Evolutionary conservation across 2,329 filamentous ascomycete species (phyloP).

Genomic region (Fusarium longipes): DNA sequence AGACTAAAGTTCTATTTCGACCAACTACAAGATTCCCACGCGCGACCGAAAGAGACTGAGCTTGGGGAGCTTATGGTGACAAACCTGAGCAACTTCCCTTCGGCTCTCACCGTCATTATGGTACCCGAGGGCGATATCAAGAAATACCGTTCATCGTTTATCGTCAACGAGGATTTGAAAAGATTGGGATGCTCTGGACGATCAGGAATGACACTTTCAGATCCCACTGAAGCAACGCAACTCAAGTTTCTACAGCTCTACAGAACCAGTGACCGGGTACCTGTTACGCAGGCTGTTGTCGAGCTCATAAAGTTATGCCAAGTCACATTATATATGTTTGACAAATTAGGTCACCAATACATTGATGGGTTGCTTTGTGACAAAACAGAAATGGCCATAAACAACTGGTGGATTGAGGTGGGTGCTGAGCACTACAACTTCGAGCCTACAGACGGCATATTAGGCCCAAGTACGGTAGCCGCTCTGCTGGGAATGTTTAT

Average conservation of each 20-base stretch:
- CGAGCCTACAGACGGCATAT: constrained; percentile 90
- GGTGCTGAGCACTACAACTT: constrained; percentile 92
- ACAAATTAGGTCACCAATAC: constrained; percentile 86
- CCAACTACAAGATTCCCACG: constrained; percentile 86
- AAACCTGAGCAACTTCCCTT: constrained; percentile 91
- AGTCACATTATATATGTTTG: constrained; percentile 87
- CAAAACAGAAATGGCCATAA: constrained; percentile 87
- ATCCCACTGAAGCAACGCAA: constrained; percentile 82
- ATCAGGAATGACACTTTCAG: constrained; percentile 82
- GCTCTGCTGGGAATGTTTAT: constrained; percentile 88
- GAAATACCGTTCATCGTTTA: constrained; percentile 83
- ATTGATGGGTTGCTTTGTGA: constrained; percentile 94
- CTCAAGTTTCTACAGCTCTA: constrained; percentile 95
- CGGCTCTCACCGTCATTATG: constrained; percentile 88
- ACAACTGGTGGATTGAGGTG: constrained; percentile 96
- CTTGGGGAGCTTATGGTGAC: constrained; percentile 92
- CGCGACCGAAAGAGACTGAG: constrained; percentile 81
- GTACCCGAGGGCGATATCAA: constrained; percentile 88
- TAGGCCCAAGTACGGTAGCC: constrained; percentile 91
- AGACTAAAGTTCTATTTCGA: constrained; percentile 86
- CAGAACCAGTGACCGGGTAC: constrained; percentile 83
- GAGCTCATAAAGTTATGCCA: constrained; percentile 94
- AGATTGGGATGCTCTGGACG: constrained; percentile 91
- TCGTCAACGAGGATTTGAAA: constrained; percentile 95
- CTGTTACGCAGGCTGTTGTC: constrained; percentile 80